Base-by-base conservation (phyloP, 1,139 yeast genomes). In the Blastobotrys ciferrii region DNA sequence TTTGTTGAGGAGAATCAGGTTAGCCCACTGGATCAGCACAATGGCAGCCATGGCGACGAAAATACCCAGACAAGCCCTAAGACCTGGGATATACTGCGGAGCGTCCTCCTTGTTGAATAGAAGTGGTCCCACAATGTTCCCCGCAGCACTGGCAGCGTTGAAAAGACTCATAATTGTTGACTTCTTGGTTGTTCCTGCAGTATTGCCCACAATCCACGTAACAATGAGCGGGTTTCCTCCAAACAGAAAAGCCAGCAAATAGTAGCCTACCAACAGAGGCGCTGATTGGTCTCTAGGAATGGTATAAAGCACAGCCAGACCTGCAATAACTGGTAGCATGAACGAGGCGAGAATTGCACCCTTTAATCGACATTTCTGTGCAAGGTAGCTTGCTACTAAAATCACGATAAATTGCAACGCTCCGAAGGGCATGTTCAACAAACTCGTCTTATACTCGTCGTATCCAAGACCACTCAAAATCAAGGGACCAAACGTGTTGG, bases 171-270 rank as follows among this genome's bases (percentile, higher is more conserved):
- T 64, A 37, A 72, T 72, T 39, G 78, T 72, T 45, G 68, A 67
- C 61, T 76, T 80, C 62, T 81, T 81, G 31, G 86, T 80, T 51
- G 78, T 79, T 14, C 86, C 86, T 5, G 82, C 82, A 18, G 75
- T 71, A 56, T 81, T 81, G 2, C 81, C 73, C 30, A 80, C 70
- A 39, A 81, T 69, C 47, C 71, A 65, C 17, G 80, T 68, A 53
- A 80, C 67, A 30, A 74, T 59, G 55, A 79, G 77, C 33, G 78
- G 74, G 48, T 74, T 72, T 1, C 76, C 73, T 40, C 77, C 65
- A n/a, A 72, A 53, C 57, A 64, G 41, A 65, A 73, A 38, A 58
- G 63, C 51, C 63, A 55, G 45, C 63, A 73, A 42, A 66, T 69
- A 69, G 72, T 45, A 69, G 71, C 71, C 58, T 48, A 76, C 68